phyloP scores from a whole-genome alignment of 192 early-diverging fungal species.

The Dimargaris xerosporica region DNA sequence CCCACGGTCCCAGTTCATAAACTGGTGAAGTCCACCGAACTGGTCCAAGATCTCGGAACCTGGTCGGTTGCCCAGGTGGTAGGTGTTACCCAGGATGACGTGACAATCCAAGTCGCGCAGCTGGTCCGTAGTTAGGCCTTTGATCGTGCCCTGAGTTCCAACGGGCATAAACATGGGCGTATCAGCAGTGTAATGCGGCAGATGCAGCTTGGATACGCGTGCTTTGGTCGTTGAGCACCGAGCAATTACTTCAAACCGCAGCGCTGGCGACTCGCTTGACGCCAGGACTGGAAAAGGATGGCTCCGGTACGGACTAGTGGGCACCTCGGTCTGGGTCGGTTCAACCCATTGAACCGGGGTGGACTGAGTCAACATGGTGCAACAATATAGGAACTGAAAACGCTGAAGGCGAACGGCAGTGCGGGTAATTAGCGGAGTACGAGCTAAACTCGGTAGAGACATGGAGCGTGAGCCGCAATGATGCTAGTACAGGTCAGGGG shows the following conservation, averaged over 20 bases:
- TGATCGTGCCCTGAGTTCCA: constrained; percentile 70
- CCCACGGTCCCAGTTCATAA: constrained; percentile 68
- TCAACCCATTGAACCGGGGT: too few relatives aligned
- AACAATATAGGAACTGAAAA: too few relatives aligned
- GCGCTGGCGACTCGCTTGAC: constrained; percentile 27
- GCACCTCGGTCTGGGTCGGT: too few relatives aligned
- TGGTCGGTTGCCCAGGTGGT: constrained; percentile 59
- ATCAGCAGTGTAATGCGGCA: constrained; percentile 69
- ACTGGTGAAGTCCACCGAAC: constrained; percentile 59
- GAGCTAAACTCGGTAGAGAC: too few relatives aligned
- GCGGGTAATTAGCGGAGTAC: too few relatives aligned
- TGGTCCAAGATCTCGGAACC: constrained; percentile 59
- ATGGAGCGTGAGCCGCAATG: too few relatives aligned
- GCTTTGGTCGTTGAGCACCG: constrained; percentile 73
- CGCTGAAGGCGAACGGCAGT: too few relatives aligned
- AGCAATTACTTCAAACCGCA: constrained; percentile 55
- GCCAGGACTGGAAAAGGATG: neutral
- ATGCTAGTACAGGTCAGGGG: too few relatives aligned
- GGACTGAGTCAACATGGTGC: too few relatives aligned
- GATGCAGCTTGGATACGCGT: constrained; percentile 47
- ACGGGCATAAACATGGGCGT: constrained; percentile 85
- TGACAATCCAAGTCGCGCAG: constrained; percentile 59
- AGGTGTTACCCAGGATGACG: constrained; percentile 77
- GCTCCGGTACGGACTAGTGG: constrained; percentile 1
- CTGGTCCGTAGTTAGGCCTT: constrained; percentile 65